These are phyloP conservation scores for Sporothrix globosa DNA, from an alignment of 2,329 filamentous ascomycete species.

Conservation along the genomic window DNA sequence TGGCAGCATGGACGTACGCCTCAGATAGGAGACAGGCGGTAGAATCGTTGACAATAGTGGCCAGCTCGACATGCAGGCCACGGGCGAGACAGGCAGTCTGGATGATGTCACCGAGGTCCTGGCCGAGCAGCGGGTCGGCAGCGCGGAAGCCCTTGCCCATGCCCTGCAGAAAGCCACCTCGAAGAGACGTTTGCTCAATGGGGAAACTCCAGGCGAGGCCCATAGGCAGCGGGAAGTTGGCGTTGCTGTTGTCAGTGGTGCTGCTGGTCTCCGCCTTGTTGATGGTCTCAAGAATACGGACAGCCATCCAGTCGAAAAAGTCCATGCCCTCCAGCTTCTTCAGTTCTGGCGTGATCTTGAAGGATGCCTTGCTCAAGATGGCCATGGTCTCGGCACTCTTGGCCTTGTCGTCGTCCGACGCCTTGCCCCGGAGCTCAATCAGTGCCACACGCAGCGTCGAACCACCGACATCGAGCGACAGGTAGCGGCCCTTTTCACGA, in stretches of 20 bases:
- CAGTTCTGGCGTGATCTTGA: conserved; percentile 59
- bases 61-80: conserved; percentile 59
- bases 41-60: conserved; percentile 68
- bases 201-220: conserved; percentile 72
- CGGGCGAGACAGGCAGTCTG: conserved; percentile 55
- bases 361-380: conserved; percentile 59
- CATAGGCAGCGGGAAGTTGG: conserved; percentile 55
- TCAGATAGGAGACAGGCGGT: conserved; percentile 68
- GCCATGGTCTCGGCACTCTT: conserved; percentile 36
- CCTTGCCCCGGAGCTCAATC: conserved; percentile 59
- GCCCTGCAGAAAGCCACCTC: conserved; percentile 59
- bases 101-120: conserved; percentile 64
- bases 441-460: conserved; percentile 68
- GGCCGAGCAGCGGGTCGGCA: conserved; percentile 59
- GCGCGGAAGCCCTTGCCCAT: conserved; percentile 71
- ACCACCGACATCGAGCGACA: conserved; percentile 70
- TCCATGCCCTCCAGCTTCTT: conserved; percentile 60
- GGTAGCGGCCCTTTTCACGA: conserved; percentile 60
- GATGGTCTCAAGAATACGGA: conserved; percentile 61
- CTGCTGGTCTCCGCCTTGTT: conserved; percentile 46
- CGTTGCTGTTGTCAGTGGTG: conserved; percentile 40
- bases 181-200: conserved; percentile 69
- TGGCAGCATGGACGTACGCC: conserved; percentile 61
- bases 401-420: conserved; percentile 43
- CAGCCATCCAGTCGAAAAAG: conserved; percentile 72